Conservation (phyloP, 2,329 filamentous ascomycete genomes). For the Chrysoporthe deuterocubensis region DNA sequence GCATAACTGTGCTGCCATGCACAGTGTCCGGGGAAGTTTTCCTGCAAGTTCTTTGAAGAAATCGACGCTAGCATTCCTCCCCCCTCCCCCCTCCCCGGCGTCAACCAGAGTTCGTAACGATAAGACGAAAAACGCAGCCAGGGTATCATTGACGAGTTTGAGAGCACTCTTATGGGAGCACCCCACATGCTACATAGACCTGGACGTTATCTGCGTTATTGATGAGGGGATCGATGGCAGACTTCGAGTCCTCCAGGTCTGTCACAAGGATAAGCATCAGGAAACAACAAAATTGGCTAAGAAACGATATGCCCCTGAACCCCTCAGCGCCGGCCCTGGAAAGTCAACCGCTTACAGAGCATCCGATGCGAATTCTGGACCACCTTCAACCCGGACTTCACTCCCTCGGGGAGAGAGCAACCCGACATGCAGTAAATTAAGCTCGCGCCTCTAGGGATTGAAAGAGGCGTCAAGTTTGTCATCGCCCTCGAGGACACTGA, state of each 20-base stretch:
- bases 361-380: neutral
- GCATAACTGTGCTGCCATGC: neutral
- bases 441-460: conserved; percentile 10
- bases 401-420: neutral
- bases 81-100: neutral
- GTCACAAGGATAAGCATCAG: neutral
- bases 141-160: conserved; percentile 5
- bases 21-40: neutral
- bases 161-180: neutral
- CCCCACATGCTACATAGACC: neutral
- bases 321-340: conserved; percentile 2
- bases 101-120: neutral
- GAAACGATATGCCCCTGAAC: neutral
- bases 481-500: conserved; percentile 58
- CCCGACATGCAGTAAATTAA: neutral
- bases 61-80: neutral
- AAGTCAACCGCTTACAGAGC: neutral
- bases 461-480: conserved; percentile 57
- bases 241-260: neutral
- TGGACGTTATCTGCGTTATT: neutral
- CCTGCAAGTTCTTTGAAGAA: neutral
- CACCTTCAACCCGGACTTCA: neutral
- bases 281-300: neutral
- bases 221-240: neutral
- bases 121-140: neutral